phyloP scores from a whole-genome alignment of 768 basidiomycete genomes.

The Pholiota molesta region DNA sequence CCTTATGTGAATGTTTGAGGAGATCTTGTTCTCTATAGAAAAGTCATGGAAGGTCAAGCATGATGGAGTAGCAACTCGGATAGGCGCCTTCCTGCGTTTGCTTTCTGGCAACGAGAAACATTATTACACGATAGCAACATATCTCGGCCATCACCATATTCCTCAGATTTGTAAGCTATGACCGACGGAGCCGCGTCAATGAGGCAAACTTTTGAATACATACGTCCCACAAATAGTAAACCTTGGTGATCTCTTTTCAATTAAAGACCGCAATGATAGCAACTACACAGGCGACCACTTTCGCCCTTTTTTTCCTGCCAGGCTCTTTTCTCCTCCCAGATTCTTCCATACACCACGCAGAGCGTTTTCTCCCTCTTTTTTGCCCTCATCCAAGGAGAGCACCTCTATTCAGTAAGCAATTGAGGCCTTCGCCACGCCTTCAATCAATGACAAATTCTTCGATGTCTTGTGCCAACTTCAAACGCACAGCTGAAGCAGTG shows the following conservation, averaged over 20 bases:
- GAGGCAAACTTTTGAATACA: not conserved
- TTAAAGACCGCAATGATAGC: not conserved
- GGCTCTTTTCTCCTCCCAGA: not conserved
- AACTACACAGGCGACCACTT: not conserved
- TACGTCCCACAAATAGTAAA: not conserved
- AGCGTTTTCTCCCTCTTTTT: not conserved
- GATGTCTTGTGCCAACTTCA: not conserved
- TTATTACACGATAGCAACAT: not conserved
- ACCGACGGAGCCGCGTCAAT: not conserved
- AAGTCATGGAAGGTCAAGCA: not conserved
- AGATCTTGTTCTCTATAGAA: not conserved
- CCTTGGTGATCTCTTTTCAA: not conserved
- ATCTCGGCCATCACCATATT: not conserved
- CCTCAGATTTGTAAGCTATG: too few relatives aligned
- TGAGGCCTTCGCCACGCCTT: too few relatives aligned
- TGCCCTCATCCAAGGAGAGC: not conserved
- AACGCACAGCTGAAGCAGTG: not conserved
- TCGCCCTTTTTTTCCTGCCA: not conserved
- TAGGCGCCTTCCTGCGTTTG: not conserved
- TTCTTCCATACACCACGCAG: not conserved
- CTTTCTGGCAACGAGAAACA: not conserved
- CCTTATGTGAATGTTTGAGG: not conserved
- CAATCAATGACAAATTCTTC: too few relatives aligned
- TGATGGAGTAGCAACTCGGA: not conserved
- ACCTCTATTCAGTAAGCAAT: too few relatives aligned